Evolutionary conservation across 1,284 basidiomycete species (phyloP).

Genomic region (Psilocybe mexicana): DNA sequence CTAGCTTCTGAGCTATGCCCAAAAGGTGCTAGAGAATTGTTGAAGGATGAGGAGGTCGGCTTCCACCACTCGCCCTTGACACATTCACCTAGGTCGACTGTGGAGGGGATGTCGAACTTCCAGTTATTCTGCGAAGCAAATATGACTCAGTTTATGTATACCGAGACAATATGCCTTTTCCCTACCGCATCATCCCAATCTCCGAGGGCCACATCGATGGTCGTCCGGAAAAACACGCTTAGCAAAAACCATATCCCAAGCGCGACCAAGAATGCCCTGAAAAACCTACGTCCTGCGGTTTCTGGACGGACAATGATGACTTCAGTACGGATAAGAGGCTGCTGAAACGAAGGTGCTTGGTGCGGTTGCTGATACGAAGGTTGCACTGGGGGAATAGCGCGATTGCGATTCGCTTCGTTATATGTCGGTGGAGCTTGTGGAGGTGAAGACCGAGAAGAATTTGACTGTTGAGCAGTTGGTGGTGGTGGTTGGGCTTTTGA

Average conservation of each 20-base stretch:
- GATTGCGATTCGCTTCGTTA: not conserved
- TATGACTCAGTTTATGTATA: not conserved
- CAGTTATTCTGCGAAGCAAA: not conserved
- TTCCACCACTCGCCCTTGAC: slow-evolving; percentile 13
- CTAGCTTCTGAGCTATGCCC: not conserved
- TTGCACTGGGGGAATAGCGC: not conserved
- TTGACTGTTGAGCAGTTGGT: not conserved
- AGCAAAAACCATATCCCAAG: slow-evolving; percentile 11
- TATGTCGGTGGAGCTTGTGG: not conserved
- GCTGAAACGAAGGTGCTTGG: not conserved
- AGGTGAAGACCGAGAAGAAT: not conserved
- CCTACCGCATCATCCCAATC: not conserved
- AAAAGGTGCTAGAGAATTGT: no score
- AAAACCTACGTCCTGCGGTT: slow-evolving; percentile 7
- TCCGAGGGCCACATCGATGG: not conserved
- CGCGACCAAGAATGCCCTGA: slow-evolving; percentile 8
- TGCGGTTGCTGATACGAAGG: not conserved
- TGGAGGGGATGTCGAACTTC: slow-evolving; percentile 16
- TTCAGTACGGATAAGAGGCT: no score
- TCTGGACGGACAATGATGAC: not conserved
- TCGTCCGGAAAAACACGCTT: slow-evolving; percentile 6
- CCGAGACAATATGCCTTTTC: not conserved
- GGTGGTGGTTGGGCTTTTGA: not conserved
- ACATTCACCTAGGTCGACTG: slow-evolving; percentile 12
- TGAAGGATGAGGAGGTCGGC: not conserved